phyloP scores from a whole-genome alignment of 345 rosid species.

The Gossypium mustelinum region DNA sequence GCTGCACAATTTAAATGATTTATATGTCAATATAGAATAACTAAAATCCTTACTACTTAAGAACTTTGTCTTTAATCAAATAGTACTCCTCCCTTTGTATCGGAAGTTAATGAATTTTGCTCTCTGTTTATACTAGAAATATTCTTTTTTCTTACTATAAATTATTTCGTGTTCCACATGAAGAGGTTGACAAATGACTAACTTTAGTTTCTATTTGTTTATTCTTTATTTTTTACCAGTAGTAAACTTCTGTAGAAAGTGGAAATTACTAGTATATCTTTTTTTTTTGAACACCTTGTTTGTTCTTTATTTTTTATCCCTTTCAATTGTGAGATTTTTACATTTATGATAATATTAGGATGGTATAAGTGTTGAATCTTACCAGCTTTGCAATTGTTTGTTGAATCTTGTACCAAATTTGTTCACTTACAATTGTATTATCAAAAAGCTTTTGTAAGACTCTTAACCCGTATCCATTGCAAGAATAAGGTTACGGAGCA shows the following conservation, averaged over 20 bases:
- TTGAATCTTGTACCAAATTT: too few species aligned
- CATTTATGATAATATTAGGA: too few species aligned
- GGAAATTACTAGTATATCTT: background rate
- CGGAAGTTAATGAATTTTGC: background rate
- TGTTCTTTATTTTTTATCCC: too few species aligned
- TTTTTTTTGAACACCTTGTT: too few species aligned
- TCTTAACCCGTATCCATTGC: too few species aligned
- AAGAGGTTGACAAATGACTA: background rate
- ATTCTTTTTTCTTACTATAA: background rate
- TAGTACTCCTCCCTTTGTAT: background rate
- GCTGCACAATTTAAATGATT: constrained; percentile 41
- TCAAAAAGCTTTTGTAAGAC: too few species aligned
- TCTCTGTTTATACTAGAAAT: background rate
- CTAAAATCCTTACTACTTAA: background rate
- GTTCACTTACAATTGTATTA: too few species aligned
- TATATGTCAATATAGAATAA: constrained; percentile 15
- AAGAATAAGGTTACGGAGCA: too few species aligned
- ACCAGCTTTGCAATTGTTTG: too few species aligned
- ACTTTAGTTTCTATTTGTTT: background rate
- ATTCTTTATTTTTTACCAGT: background rate
- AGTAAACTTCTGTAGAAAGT: background rate
- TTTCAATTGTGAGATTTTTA: too few species aligned
- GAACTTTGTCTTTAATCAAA: background rate
- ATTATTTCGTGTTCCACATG: background rate
- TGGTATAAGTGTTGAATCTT: too few species aligned